phyloP scores from a whole-genome alignment of 2,329 filamentous ascomycete species.

The Coniella vitis region DNA sequence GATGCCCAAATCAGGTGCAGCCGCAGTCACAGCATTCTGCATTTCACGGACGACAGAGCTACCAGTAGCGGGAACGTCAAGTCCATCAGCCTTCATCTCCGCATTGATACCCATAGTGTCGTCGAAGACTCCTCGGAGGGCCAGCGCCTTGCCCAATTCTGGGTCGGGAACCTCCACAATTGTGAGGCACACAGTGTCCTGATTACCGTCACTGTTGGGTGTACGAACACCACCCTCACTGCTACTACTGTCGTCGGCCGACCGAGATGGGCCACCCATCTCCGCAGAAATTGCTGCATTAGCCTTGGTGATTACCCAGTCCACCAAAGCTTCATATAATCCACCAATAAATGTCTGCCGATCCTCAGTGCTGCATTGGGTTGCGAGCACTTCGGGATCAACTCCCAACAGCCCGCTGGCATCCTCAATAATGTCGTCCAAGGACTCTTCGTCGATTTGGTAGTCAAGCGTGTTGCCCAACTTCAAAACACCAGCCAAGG shows the following conservation, averaged over 20 bases:
- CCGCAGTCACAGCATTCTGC: conserved; percentile 70
- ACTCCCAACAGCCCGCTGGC: conserved; percentile 79
- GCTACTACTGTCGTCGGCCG: conserved; percentile 58
- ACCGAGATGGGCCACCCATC: conserved; percentile 42
- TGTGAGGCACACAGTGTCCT: conserved; percentile 82
- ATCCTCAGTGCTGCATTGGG: conserved; percentile 77
- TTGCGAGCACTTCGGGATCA: conserved; percentile 73
- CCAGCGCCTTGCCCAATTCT: conserved; percentile 76
- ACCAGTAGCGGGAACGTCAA: conserved; percentile 67
- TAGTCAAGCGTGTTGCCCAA: conserved; percentile 87
- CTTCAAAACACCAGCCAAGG: conserved; percentile 79
- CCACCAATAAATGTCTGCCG: conserved; percentile 75
- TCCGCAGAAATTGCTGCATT: conserved; percentile 78
- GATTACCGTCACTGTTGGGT: conserved; percentile 64
- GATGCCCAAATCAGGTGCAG: conserved; percentile 72
- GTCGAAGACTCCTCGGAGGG: conserved; percentile 86
- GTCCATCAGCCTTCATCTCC: conserved; percentile 94
- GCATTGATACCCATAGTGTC: conserved; percentile 88
- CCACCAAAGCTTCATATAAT: conserved; percentile 87
- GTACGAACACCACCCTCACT: conserved; percentile 56
- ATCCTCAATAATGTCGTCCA: conserved; percentile 86
- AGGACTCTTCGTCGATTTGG: conserved; percentile 70
- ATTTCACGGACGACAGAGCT: conserved; percentile 83
- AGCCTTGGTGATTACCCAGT: conserved; percentile 86
- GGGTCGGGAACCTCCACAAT: conserved; percentile 80